Evolutionary conservation across 148 eudicot species (phyloP), one percentile per base, ranked within the genome.

Genomic region (Gaultheria prostrata): DNA sequence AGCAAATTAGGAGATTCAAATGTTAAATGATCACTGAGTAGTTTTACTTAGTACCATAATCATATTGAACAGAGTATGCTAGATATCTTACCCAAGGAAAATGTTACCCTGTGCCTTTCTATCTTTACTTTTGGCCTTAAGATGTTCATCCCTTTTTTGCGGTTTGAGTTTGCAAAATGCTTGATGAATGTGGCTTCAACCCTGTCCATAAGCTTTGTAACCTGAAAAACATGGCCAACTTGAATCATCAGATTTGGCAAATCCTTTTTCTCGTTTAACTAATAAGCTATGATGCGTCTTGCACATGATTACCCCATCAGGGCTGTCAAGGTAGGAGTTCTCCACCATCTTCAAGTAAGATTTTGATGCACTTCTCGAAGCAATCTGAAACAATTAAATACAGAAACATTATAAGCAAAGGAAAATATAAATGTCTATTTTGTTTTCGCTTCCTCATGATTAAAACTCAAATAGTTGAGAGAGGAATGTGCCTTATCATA

Each of bases 291-390:
- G 30, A 24, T 10, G 32, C 9, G 32, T 63, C 33, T 0, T 26
- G 28, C 70, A 0, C 15, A 26, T 26, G 32, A 63, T 63, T 63
- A 93, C 98, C 97, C 92, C 95, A 26, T 95, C 98, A 35, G 91
- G 90, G 84, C 86, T 92, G 74, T 97, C 98, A 75, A 95, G 76
- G 85, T 79, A 91, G 75, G 97, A 95, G 80, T 90, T 87, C 80
- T 93, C 98, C 79, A 95, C 92, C 21, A 89, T 87, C 89, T 90
- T 91, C 93, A 95, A 89, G 85, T 95, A 95, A 43, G 91, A 87
- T 86, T 86, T 90, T 78, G 97, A 88, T 76, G 93, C 95, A 35
- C 49, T 85, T 85, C 94, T 90, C 56, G 92, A 88, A 12, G 95
- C 88, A 14, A 89, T 85, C 98, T 93, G 86, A 3, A 18, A 28